A percentile compares a stretch with the other conserved stretches of the same genome.
Conservation (phyloP, 1,139 yeast genomes). For the Nakaseomyces sp. region DNA sequence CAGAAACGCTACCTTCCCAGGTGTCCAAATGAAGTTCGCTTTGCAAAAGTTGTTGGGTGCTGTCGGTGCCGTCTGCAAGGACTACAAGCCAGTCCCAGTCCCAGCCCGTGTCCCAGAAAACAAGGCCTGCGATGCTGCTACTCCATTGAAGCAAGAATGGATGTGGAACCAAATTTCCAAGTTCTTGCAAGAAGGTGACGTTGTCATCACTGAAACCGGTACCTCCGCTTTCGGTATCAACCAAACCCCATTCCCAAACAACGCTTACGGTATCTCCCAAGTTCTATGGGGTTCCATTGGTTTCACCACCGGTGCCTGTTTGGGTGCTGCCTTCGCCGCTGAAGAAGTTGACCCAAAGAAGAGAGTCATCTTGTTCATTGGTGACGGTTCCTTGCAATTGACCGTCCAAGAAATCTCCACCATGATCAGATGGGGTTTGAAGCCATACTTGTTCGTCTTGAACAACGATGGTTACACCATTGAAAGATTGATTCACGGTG, state of each 20-base stretch:
- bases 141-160: conserved; percentile 62
- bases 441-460: conserved; percentile 73
- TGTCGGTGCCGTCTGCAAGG: conserved; percentile 34
- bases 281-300: conserved; percentile 91
- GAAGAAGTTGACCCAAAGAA: conserved; percentile 59
- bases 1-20: conserved; percentile 66
- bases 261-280: conserved; percentile 72
- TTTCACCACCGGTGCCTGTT: conserved; percentile 73
- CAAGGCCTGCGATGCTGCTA: conserved; percentile 34
- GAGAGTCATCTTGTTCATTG: conserved; percentile 75
- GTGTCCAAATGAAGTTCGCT: conserved; percentile 67
- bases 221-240: conserved; percentile 84
- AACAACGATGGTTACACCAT: conserved; percentile 87
- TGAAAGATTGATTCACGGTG: conserved; percentile 82
- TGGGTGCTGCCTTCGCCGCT: conserved; percentile 82
- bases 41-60: conserved; percentile 41
- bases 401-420: conserved; percentile 84
- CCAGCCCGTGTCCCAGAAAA: conserved; percentile 41
- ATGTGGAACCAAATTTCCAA: conserved; percentile 69
- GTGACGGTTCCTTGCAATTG: conserved; percentile 85
- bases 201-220: conserved; percentile 80
- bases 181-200: conserved; percentile 73
- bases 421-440: conserved; percentile 69
- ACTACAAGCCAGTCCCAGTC: conserved; percentile 41
- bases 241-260: conserved; percentile 67